These are phyloP conservation scores for Euphorbia peplus DNA, from an alignment of 345 rosid genomes.

Conservation along the genomic window DNA sequence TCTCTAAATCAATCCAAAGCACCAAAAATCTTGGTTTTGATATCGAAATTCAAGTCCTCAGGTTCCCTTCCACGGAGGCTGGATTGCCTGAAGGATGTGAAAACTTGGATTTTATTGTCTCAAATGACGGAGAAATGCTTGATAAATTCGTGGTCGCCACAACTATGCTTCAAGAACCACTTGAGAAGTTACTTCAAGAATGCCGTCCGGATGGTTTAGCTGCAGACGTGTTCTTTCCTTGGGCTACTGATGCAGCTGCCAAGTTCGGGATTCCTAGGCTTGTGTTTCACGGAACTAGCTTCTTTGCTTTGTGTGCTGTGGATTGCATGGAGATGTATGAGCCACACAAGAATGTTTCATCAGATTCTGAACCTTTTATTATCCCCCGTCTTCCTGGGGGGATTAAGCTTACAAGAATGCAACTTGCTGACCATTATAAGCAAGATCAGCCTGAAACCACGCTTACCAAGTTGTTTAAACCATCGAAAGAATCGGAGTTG, in stretches of 20 bases:
- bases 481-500: background rate
- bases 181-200: slow-evolving; percentile 19
- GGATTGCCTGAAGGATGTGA: slow-evolving; percentile 29
- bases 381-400: background rate
- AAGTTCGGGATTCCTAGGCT: background rate
- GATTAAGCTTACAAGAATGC: background rate
- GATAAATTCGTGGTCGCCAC: slow-evolving; percentile 12
- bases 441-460: background rate
- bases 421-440: background rate
- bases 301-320: background rate
- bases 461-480: background rate
- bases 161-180: slow-evolving; percentile 23
- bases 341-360: background rate
- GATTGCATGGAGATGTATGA: background rate
- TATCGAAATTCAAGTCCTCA: slow-evolving; percentile 29
- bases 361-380: background rate
- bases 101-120: background rate
- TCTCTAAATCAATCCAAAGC: slow-evolving; percentile 29
- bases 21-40: slow-evolving; percentile 28
- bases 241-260: background rate
- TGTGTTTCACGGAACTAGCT: background rate
- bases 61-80: slow-evolving; percentile 40
- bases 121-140: background rate
- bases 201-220: background rate
- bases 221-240: background rate